These are phyloP conservation scores for Coemansia umbellata DNA, from an alignment of 192 early-diverging fungal species.

Conservation along the genomic window DNA sequence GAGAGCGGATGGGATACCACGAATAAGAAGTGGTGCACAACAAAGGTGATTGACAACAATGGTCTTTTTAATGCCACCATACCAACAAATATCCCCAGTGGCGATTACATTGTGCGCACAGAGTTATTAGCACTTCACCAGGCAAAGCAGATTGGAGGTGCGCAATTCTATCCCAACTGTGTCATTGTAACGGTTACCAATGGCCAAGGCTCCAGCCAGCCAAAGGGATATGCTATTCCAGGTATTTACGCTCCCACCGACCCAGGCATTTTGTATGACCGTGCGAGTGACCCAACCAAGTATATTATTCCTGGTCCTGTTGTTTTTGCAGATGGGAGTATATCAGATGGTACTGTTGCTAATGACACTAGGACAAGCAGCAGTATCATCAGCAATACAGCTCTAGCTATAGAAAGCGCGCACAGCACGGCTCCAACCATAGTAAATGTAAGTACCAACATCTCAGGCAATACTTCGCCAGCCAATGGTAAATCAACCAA, in stretches of 20 bases:
- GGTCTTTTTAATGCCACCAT: background rate
- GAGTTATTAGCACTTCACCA: conserved; percentile 6
- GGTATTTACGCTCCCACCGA: conserved; percentile 5
- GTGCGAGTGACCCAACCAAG: background rate
- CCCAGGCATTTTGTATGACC: conserved; percentile 7
- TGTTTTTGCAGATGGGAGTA: no score
- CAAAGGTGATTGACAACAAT: background rate
- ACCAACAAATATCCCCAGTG: conserved; percentile 2
- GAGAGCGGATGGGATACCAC: conserved; percentile 1
- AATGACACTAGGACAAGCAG: no score
- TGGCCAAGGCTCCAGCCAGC: background rate
- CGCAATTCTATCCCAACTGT: conserved; percentile 11
- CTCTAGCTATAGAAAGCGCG: no score
- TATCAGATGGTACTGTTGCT: no score
- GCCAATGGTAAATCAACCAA: no score
- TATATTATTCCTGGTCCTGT: conserved; percentile 2
- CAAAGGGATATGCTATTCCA: conserved; percentile 2
- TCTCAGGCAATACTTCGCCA: no score
- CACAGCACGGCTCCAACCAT: no score
- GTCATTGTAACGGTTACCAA: background rate
- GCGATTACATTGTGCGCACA: conserved; percentile 11
- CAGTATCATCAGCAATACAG: no score
- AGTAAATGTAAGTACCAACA: no score
- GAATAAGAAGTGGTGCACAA: conserved; percentile 4
- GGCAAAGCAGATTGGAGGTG: background rate